Conservation (phyloP, 352 stramenopile species). For the Lagenidium giganteum region DNA sequence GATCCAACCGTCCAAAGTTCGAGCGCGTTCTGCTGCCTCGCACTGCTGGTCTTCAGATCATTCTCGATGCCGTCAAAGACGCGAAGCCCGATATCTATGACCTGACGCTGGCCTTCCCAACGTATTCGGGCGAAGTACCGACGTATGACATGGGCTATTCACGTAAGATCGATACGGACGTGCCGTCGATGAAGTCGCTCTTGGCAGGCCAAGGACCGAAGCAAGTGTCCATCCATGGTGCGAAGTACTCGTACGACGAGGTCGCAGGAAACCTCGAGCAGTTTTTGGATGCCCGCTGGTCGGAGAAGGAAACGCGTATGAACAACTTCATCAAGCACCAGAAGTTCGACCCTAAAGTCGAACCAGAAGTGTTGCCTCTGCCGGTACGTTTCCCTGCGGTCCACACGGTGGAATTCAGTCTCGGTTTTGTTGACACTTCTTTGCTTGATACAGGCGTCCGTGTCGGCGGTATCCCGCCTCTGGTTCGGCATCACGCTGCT, state of each 20-base stretch:
- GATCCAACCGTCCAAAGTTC: slow-evolving; percentile 75
- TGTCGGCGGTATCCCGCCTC: slow-evolving; percentile 58
- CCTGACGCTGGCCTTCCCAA: slow-evolving; percentile 86
- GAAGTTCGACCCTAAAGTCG: slow-evolving; percentile 31
- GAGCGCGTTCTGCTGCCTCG: slow-evolving; percentile 89
- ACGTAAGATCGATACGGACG: slow-evolving; percentile 69
- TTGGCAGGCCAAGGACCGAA: slow-evolving; percentile 46
- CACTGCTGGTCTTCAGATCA: slow-evolving; percentile 91
- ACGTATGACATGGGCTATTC: slow-evolving; percentile 88
- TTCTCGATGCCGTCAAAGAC: slow-evolving; percentile 82
- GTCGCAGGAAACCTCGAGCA: slow-evolving; percentile 38
- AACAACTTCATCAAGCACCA: slow-evolving; percentile 76
- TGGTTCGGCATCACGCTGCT: slow-evolving; percentile 66
- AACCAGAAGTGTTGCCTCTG: slow-evolving; percentile 26
- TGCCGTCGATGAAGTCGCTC: slow-evolving; percentile 81
- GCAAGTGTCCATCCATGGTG: slow-evolving; percentile 48
- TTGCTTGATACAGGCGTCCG: slow-evolving; percentile 61
- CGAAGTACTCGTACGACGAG: slow-evolving; percentile 63
- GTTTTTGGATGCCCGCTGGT: slow-evolving; percentile 69
- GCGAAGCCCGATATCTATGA: slow-evolving; percentile 91
- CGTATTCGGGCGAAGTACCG: slow-evolving; percentile 81
- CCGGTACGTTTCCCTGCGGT: slow-evolving; percentile 24
- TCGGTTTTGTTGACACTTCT: too few species aligned
- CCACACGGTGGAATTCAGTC: too few species aligned
- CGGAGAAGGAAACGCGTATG: slow-evolving; percentile 70